Conservation (phyloP, 78 protist species). For the Pigoraptor vietnamica region DNA sequence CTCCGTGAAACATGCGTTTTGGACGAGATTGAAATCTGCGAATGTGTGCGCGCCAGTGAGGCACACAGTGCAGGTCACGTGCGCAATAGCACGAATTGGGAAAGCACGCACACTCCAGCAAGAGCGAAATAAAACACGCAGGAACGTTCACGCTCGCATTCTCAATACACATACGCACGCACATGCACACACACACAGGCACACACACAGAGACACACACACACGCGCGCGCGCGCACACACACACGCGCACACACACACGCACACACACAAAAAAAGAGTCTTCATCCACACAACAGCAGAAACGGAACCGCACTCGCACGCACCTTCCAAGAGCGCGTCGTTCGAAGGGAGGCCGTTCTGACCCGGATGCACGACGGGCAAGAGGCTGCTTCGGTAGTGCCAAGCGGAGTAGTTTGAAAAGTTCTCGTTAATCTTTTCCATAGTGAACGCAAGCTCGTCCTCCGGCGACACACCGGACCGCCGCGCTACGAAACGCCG, state of each 20-base stretch:
- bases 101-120: neutral
- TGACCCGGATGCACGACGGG: neutral
- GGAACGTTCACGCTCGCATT: no score
- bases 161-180: no score
- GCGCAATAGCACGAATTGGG: neutral
- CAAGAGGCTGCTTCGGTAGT: conserved; percentile 64
- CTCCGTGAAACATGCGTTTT: conserved; percentile 75
- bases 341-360: neutral
- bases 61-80: neutral
- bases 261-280: neutral
- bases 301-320: neutral
- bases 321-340: neutral
- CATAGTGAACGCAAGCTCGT: conserved; percentile 61
- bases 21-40: conserved; percentile 69
- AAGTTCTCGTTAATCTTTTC: conserved; percentile 66
- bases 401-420: conserved; percentile 93
- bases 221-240: conserved; percentile 3
- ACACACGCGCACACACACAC: neutral
- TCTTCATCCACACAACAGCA: neutral
- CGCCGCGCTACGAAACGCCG: conserved; percentile 43
- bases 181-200: conserved; percentile 5
- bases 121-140: neutral
- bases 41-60: neutral
- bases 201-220: neutral
- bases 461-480: neutral